Percentiles rank a stretch among this genome's conserved stretches.
Evolutionary conservation across 2,329 filamentous ascomycete species (phyloP).

Genomic region (Aspergillus felis): DNA sequence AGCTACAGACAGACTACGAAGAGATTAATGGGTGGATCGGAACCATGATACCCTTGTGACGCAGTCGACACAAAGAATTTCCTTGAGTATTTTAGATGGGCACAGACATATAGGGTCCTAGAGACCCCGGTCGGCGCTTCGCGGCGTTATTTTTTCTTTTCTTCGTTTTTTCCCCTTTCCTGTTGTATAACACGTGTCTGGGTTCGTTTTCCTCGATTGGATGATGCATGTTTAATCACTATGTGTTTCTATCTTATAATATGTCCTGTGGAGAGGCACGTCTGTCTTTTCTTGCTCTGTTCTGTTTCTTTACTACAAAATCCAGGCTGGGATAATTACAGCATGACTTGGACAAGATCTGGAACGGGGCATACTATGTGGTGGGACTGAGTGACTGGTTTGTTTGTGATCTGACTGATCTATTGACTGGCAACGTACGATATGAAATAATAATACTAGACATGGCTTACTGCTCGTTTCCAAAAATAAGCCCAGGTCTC

Average conservation of each 20-base stretch:
- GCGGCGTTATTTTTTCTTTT: slow-evolving; percentile 21
- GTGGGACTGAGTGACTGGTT: background rate
- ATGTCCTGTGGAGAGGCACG: background rate
- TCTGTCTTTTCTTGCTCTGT: background rate
- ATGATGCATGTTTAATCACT: background rate
- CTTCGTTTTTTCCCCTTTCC: background rate
- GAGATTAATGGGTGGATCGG: slow-evolving; percentile 18
- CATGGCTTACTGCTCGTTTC: background rate
- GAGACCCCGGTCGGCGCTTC: slow-evolving; percentile 20
- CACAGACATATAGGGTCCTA: slow-evolving; percentile 14
- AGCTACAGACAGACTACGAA: slow-evolving; percentile 5
- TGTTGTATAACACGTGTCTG: background rate
- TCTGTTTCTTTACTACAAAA: background rate
- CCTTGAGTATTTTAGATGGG: slow-evolving; percentile 24
- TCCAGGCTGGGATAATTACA: background rate
- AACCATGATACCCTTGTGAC: slow-evolving; percentile 27
- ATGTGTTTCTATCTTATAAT: background rate
- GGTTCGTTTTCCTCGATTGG: background rate
- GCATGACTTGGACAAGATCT: background rate
- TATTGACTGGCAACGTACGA: background rate
- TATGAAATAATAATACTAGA: background rate
- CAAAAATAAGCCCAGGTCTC: background rate
- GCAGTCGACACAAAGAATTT: slow-evolving; percentile 23
- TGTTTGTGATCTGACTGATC: background rate
- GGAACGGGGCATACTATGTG: background rate